Evolutionary conservation across 1,284 basidiomycete genomes (phyloP), one percentile per base, ranked within the genome.

Genomic region (Cryptococcus sp.): DNA sequence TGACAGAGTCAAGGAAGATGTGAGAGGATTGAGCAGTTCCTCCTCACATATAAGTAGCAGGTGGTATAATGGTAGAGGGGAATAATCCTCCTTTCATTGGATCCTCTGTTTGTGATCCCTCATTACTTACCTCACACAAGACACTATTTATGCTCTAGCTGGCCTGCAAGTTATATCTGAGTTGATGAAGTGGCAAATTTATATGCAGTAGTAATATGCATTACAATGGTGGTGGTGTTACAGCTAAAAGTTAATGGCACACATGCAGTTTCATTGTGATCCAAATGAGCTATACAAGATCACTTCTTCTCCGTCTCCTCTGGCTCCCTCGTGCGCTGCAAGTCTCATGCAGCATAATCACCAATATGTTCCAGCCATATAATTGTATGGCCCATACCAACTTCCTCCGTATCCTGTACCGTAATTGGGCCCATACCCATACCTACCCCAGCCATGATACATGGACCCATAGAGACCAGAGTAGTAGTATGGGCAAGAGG

Each of bases 291-390:
- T 42, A 25, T 25, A 25, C 25, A 41, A 41, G n/a, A 19, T 41
- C n/a, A n/a, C 25, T 47, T 3, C 13, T 54, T 53, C 45, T n/a
- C 53, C 43, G 20, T 42, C 25, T 50, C 27, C 20, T 15, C 15
- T 22, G 5, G 11, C n/a, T 52, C n/a, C 38, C 20, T 42, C 6
- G 16, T 2, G 22, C 16, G 25, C 42, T 16, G 13, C 30, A n/a
- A n/a, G n/a, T 42, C 13, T 11, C n/a, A 25, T 25, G 25, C 25
- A 25, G 25, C 3, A 25, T 3, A 3, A 25, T 53, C 46, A 66
- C 68, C 68, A 68, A 45, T 70, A 70, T 15, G 62, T 68, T 1
- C 68, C 68, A 47, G 58, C 46, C 68, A 70, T 70, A 41, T 70
- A 70, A 7, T 50, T 47, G 52, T 65, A 66, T 5, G 68, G 66